Base-by-base conservation (phyloP, 2,329 filamentous ascomycete species). In the Fusarium dimerum region DNA sequence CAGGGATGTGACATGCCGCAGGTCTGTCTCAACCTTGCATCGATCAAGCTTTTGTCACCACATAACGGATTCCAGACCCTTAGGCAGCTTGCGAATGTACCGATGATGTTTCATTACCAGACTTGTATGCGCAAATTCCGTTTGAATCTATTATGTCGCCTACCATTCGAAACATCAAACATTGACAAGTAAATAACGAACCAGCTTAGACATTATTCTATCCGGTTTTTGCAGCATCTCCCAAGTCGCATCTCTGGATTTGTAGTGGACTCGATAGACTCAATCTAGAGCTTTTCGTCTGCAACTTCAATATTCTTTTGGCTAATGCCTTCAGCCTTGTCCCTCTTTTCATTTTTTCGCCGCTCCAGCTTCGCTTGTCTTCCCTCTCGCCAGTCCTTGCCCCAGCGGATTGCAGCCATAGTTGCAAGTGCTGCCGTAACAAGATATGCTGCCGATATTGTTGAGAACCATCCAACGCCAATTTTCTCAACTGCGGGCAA, bases 381-480 rank as follows among this genome's bases (percentile, higher is more conserved):
- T 8, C 43, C 54, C 41, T 72, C 68, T 45, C 74, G 63, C 76
- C 76, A 78, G 12, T 51, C 50, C 51, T 72, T 66, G 13, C 76
- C 76, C 67, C 72, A 71, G 41, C 61, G 67, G 50, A 77, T 71
- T 6, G 72, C 68, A 11, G 71, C 66, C 59, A 69, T 66, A 5
- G 73, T 66, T 26, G 70, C 72, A 16, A 69, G 40, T 3, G 73
- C 64, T 29, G 73, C 71, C n/a, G 62, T 50, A 15, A 74, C 59
- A 48, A 78, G 53, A 45, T 76, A 70, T 6, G 64, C 55, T 5
- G 66, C 64, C 11, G 72, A 75, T 51, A 92, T 86, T 1, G 89
- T 92, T 43, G 81, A 86, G 67, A 92, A 92, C 88, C 89, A 92
- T 0, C 90, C 90, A 1, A 93, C 85, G 4, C 90, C 90, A 49